Base-by-base conservation (phyloP, 2,329 filamentous ascomycete species). In the Alternaria arborescens region DNA sequence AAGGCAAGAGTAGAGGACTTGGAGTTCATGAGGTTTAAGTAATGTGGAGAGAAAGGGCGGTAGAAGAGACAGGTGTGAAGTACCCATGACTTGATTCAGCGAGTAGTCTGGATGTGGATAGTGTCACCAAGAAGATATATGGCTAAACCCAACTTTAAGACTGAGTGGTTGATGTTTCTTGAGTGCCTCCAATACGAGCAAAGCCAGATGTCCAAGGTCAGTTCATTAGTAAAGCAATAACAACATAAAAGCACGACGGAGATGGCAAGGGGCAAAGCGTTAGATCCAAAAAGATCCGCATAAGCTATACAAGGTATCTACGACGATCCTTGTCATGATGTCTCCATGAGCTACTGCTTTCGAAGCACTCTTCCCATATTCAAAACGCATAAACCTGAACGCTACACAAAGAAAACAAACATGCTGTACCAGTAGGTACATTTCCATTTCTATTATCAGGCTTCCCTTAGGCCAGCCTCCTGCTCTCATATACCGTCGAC, bases 1-100 rank as follows among this genome's bases (percentile, higher is more conserved):
- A 5, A 69, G 76, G 41, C 72, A 73, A 14, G 74, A 75, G 41
- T 75, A 46, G 30, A 20, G 12, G 11, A 16, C 2, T 42, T 24
- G 20, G 11, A 4, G 12, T 24, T 16, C 3, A 6, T 24, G 40
- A 14, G 20, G 20, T 12, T 16, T 24, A 20, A 12, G 8, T 7
- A 16, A 24, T 5, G 14, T 11, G 12, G 40, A 24, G 20, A 16
- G 20, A 24, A 24, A 8, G 6, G 40, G 6, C 5, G 20, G 5
- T 24, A 3, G 11, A 41, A 8, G 40, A 24, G 3, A 11, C 14
- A 42, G 12, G 40, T 12, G 40, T 42, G 11, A 11, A 42, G 20
- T 16, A 24, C 8, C 11, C 40, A 8, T 42, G 20, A 16, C 11
- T 16, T 24, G 10, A 12, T 41, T 10, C 12, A 10, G 18, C 40